These are phyloP conservation scores for Malus domestica DNA, from an alignment of 306 rosid genomes.

Conservation along the genomic window ASM211411v1 NC_041790.1:6691501-6692000, in stretches of 20 bases:
- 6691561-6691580: constrained; percentile 52
- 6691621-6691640: not conserved
- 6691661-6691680: not conserved
- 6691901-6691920: not conserved
- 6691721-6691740: not conserved
- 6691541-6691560: constrained; percentile 64
- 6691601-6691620: constrained; percentile 7
- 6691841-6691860: constrained; percentile 36
- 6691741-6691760: not conserved
- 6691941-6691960: too few species aligned
- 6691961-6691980: too few species aligned
- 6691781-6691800: not conserved
- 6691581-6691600: not conserved
- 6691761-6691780: not conserved
- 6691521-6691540: constrained; percentile 50
- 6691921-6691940: too few species aligned
- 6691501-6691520: constrained; percentile 40
- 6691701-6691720: not conserved
- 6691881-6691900: not conserved
- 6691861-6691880: not conserved
- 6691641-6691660: constrained; percentile 42
- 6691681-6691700: not conserved
- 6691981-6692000: too few species aligned
- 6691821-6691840: not conserved
- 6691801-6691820: not conserved